phyloP scores from a whole-genome alignment of 2,329 filamentous ascomycete genomes.

The Ceratocystis colombiana region DNA sequence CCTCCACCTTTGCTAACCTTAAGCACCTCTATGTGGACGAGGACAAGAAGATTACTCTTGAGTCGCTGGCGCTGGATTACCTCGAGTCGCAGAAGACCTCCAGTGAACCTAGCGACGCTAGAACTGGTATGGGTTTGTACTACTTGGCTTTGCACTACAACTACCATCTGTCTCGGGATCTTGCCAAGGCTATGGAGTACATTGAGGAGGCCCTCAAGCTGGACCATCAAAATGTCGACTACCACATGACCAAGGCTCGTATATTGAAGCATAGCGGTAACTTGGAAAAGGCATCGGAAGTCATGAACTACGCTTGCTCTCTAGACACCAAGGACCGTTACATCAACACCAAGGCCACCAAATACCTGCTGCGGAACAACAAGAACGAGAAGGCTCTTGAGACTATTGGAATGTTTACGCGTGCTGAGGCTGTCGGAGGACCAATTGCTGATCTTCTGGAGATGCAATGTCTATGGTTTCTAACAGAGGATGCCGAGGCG shows the following conservation, averaged over 20 bases:
- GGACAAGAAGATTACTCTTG: constrained; percentile 66
- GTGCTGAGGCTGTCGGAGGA: constrained; percentile 78
- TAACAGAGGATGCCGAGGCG: constrained; percentile 89
- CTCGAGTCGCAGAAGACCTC: constrained; percentile 42
- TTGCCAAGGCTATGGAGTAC: constrained; percentile 69
- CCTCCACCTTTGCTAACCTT: constrained; percentile 91
- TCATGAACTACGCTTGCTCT: constrained; percentile 77
- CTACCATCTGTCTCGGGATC: constrained; percentile 75
- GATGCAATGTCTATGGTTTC: constrained; percentile 97
- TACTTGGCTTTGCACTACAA: constrained; percentile 97
- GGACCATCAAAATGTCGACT: constrained; percentile 74
- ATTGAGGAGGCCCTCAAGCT: constrained; percentile 75
- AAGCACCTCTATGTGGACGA: constrained; percentile 80
- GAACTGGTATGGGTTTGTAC: constrained; percentile 51
- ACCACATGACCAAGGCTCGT: constrained; percentile 87
- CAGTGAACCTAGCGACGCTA: constrained; percentile 49
- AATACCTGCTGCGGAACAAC: constrained; percentile 90
- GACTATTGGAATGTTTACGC: constrained; percentile 88
- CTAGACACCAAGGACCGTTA: constrained; percentile 87
- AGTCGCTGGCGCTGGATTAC: constrained; percentile 69
- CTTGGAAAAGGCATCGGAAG: constrained; percentile 64
- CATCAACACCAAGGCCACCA: constrained; percentile 96
- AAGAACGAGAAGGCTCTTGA: constrained; percentile 76
- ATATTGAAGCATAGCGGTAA: constrained; percentile 89
- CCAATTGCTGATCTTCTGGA: constrained; percentile 85